phyloP scores from a whole-genome alignment of 2,329 filamentous ascomycete species.

The Botrytis sinoallii region DNA sequence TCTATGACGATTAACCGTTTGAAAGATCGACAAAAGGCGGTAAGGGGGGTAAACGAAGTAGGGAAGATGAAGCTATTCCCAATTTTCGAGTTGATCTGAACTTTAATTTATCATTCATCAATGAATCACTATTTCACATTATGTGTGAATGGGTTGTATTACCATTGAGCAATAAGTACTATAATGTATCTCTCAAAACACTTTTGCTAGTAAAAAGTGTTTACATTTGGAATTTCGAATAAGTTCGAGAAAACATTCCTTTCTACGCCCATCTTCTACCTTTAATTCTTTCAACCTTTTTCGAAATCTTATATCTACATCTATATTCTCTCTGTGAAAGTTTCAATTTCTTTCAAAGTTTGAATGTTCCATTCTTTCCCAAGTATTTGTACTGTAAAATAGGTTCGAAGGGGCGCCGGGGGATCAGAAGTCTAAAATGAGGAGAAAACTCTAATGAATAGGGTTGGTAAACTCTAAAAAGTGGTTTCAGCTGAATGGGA shows the following conservation, averaged over 20 bases:
- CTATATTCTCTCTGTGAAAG: not conserved
- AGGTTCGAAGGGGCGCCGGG: not conserved
- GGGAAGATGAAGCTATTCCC: not conserved
- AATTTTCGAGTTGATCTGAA: not conserved
- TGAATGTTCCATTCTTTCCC: not conserved
- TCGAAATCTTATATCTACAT: not conserved
- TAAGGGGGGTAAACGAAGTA: not conserved
- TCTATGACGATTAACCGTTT: not conserved
- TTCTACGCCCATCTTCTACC: not conserved
- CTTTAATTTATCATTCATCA: not conserved
- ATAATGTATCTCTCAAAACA: not conserved
- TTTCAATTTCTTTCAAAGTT: not conserved
- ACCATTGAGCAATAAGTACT: not conserved
- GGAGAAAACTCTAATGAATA: not conserved
- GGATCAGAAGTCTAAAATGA: not conserved
- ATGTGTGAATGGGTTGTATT: not conserved
- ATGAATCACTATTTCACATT: not conserved
- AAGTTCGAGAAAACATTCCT: not conserved
- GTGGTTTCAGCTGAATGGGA: not conserved
- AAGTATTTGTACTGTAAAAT: not conserved
- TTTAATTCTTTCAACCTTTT: not conserved
- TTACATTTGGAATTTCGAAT: not conserved
- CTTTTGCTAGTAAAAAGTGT: not conserved
- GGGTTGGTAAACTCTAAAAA: not conserved
- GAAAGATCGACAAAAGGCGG: not conserved